A percentile compares a stretch with the other conserved stretches of the same genome.
Evolutionary conservation across 163 green algal species (phyloP).

Genomic region (Coccomyxa subellipsoidea): DNA sequence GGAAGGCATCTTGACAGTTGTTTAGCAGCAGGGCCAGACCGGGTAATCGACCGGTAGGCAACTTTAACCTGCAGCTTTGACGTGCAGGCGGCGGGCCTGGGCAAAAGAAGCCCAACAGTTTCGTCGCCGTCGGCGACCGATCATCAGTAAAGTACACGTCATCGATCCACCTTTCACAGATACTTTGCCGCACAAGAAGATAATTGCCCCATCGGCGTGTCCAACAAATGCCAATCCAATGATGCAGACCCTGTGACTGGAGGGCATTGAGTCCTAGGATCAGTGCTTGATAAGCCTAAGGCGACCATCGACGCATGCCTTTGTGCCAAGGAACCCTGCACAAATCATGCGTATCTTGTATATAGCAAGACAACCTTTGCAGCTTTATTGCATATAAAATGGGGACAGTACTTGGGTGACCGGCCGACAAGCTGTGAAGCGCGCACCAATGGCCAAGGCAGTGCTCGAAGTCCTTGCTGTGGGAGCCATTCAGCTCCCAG

Average conservation of each 20-base stretch:
- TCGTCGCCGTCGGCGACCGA: too few relatives aligned
- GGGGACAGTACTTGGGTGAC: background rate
- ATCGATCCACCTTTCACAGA: background rate
- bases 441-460: background rate
- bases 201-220: background rate
- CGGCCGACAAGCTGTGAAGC: background rate
- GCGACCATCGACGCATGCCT: background rate
- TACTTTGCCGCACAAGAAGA: background rate
- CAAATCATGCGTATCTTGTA: background rate
- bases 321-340: background rate
- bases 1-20: slow-evolving; percentile 57
- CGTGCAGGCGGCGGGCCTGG: background rate
- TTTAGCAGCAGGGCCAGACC: slow-evolving; percentile 67
- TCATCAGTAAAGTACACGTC: background rate
- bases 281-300: background rate
- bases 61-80: slow-evolving; percentile 73
- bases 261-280: background rate
- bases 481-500: background rate
- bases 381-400: background rate
- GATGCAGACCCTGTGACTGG: background rate
- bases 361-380: too few relatives aligned
- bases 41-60: slow-evolving; percentile 73
- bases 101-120: background rate
- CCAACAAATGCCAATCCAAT: background rate
- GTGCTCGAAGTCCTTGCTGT: background rate